Evolutionary conservation across 805 yeast species (phyloP), one percentile per base, ranked within the genome.

Genomic region (Candida sphagnicola): DNA sequence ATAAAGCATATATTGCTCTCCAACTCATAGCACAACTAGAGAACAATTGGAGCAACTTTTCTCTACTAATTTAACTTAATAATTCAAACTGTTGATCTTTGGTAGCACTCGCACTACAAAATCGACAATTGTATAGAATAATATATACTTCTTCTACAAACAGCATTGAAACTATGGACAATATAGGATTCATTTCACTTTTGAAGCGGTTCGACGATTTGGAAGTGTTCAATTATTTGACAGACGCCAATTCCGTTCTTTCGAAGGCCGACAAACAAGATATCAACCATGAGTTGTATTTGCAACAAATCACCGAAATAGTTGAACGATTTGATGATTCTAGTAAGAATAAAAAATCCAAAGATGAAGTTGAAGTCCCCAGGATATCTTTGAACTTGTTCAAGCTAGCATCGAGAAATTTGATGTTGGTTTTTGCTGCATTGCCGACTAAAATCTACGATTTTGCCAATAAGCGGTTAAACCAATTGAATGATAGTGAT

Each of bases 401-500:
- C 45, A 51, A 56, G 26, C 45, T 67, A 8, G 39, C 64, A 8
- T 60, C 72, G 2, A 45, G 58, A 28, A 56, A 54, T 38, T 44
- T 62, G 35, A 46, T 54, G 8, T 11, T 53, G 16, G 53, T 61
- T 2, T 52, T 67, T 19, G 48, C 50, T 8, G 51, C 57, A 10
- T 43, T 62, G 8, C 61, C 72, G 2, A 57, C 57, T 23, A 64
- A 63, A 38, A 51, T 59, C 8, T 62, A 62, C 46, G 73, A 68
- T 41, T 50, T 61, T 19, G 62, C 69, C 37, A 67, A 68, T 42
- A 53, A 46, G 13, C 53, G 66, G 14, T 47, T 67, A 37, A 57
- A 56, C 30, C 50, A 57, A 38, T 33, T 66, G 30, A 41, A 36
- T 2, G 32, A 35, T 18, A 50, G 47, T 18, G 48, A 45, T 5